Evolutionary conservation across 2,329 filamentous ascomycete species (phyloP).

Genomic region (Tolypocladium endophyticum): DNA sequence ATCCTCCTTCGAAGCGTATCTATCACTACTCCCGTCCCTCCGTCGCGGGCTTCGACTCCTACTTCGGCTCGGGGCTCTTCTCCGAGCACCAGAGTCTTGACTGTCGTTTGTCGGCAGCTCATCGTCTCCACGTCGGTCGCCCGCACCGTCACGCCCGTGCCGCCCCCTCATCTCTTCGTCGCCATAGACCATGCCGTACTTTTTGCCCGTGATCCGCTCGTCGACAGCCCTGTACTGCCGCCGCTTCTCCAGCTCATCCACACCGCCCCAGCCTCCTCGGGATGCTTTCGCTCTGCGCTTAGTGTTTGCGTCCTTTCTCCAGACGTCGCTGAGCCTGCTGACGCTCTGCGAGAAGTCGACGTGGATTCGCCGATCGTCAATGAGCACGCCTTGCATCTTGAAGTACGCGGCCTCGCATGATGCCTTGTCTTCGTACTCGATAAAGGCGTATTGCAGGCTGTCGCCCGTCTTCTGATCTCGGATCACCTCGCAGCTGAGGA

Average conservation of each 20-base stretch:
- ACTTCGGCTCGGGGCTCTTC: conserved; percentile 1
- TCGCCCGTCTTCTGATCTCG: conserved; percentile 89
- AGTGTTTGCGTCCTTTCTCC: conserved; percentile 75
- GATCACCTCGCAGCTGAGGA: conserved; percentile 92
- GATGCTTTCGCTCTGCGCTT: conserved; percentile 53
- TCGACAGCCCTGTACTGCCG: conserved; percentile 74
- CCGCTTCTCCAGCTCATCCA: conserved; percentile 78
- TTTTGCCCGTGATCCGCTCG: conserved; percentile 29
- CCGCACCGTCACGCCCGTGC: conserved; percentile 27
- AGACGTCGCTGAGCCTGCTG: conserved; percentile 75
- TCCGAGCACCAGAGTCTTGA: not conserved
- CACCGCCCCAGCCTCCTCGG: conserved; percentile 80
- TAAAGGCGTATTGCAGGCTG: conserved; percentile 93
- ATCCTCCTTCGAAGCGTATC: conserved; percentile 16
- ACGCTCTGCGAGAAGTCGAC: conserved; percentile 98
- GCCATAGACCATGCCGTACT: conserved; percentile 75
- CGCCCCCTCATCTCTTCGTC: conserved; percentile 53
- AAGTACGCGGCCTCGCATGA: conserved; percentile 93
- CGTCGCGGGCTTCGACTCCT: conserved; percentile 28
- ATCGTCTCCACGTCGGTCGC: conserved; percentile 12
- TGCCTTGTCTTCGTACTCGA: conserved; percentile 88
- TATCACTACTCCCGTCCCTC: conserved; percentile 21
- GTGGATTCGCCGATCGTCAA: conserved; percentile 94
- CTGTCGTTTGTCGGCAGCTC: conserved; percentile 4
- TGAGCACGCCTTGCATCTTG: conserved; percentile 97